Evolutionary conservation across 129 eudicot genomes (phyloP).

Genomic region (Flaveria bidentis): DNA sequence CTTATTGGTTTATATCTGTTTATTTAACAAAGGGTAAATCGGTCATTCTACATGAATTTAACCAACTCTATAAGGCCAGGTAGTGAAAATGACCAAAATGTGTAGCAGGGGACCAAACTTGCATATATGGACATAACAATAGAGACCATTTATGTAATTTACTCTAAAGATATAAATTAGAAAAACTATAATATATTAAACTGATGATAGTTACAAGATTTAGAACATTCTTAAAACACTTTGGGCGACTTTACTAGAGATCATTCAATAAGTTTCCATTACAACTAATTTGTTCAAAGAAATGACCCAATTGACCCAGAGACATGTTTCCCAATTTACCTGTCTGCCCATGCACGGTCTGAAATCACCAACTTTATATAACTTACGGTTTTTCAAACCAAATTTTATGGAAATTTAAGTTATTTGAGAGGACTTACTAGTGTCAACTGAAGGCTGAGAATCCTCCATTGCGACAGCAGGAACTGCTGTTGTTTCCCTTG

Average conservation of each 20-base stretch:
- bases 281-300: neutral
- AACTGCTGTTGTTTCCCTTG: constrained; percentile 23
- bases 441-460: constrained; percentile 41
- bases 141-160: no score
- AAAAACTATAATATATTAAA: neutral
- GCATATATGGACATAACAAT: no score
- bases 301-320: neutral
- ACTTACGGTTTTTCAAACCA: no score
- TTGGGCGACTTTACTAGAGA: neutral
- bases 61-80: no score
- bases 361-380: no score
- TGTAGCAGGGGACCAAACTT: no score
- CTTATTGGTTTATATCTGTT: no score
- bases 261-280: neutral
- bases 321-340: neutral
- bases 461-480: constrained; percentile 32
- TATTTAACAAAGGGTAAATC: neutral
- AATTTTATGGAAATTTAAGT: neutral
- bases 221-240: neutral
- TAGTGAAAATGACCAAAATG: no score
- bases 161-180: neutral
- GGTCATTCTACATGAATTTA: no score
- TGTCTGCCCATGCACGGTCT: no score
- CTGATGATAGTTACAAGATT: neutral
- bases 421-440: constrained; percentile 44